A percentile compares a stretch with the other conserved stretches of the same genome.
Evolutionary conservation across 129 eudicot genomes (phyloP).

Genomic region (sunflower (Helianthus annuus)): DNA sequence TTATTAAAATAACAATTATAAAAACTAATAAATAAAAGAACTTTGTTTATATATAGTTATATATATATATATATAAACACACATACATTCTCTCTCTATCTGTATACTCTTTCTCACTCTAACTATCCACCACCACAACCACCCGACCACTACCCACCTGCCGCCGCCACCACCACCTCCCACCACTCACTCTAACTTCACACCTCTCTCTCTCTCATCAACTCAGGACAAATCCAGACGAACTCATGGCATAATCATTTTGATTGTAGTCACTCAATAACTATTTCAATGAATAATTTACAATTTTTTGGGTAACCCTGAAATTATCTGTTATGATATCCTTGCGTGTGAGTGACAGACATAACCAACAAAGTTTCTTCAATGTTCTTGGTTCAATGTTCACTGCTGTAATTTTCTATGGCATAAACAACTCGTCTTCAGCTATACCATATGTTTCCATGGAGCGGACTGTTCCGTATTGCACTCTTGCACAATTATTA

Average conservation of each 20-base stretch:
- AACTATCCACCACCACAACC: no score
- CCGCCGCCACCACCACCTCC: no score
- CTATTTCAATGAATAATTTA: background rate
- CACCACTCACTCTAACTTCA: no score
- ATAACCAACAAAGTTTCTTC: conserved; percentile 56
- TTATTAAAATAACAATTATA: no score
- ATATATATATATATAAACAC: no score
- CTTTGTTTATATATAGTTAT: no score
- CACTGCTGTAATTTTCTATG: conserved; percentile 48
- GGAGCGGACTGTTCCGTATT: conserved; percentile 55
- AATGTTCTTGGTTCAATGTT: conserved; percentile 59
- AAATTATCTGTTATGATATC: conserved; percentile 15
- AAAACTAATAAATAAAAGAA: no score
- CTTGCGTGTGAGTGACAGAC: conserved; percentile 33
- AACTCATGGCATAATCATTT: background rate
- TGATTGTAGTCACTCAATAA: background rate
- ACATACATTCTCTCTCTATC: no score
- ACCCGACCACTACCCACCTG: no score
- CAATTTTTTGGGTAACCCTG: background rate
- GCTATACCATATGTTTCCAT: conserved; percentile 52
- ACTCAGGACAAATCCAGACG: no score
- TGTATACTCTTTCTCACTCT: no score
- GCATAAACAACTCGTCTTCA: conserved; percentile 51
- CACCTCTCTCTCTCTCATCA: no score
- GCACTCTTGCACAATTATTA: conserved; percentile 67